Evolutionary conservation across 441 rosid genomes (phyloP), one percentile per base, ranked within the genome.

Genomic region (Omphalea diandra): DNA sequence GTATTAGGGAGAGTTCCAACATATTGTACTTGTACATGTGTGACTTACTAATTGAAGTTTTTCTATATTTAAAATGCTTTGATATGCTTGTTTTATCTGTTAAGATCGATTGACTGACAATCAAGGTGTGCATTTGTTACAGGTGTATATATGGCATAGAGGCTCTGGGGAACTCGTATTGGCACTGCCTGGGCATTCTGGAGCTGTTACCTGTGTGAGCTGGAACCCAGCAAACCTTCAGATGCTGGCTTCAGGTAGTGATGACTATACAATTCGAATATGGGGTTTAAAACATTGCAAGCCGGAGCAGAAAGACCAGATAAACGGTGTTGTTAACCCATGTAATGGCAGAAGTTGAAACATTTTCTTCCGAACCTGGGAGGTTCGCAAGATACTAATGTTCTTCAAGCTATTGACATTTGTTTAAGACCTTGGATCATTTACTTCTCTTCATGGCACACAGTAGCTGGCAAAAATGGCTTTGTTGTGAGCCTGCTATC

Each of bases 181-280:
- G 71, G 75, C 82, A n/a, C 77, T 86, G 72, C 80, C 84, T 0
- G 87, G 90, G 53, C 90, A 86, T 73, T 81, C 90, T 0, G 88
- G 90, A 64, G 83, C 85, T 58, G 88, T 84, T 17, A 86, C 82
- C 67, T 82, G 85, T n/a, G 88, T 86, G 72, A 81, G 86, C 79
- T 86, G 90, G 90, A 86, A 81, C 66, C 88, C 90, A 8, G 67
- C 77, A 60, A 79, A 86, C 58, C 84, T 75, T 15, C 83, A 81
- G 65, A 84, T 84, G 88, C 76, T 86, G 72, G 90, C 90, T 31
- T 86, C 90, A 4, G 90, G 84, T 41, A 86, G 90, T 38, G 88
- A 86, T 27, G 90, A 86, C 11, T 78, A 83, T 0, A 81, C 88
- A 6, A 83, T 86, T 29, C 80, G 88, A 69, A 81, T 86, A 77